Evolutionary conservation across 495 filamentous ascomycete genomes (phyloP).

Genomic region (Amphirosellinia nigrospora): DNA sequence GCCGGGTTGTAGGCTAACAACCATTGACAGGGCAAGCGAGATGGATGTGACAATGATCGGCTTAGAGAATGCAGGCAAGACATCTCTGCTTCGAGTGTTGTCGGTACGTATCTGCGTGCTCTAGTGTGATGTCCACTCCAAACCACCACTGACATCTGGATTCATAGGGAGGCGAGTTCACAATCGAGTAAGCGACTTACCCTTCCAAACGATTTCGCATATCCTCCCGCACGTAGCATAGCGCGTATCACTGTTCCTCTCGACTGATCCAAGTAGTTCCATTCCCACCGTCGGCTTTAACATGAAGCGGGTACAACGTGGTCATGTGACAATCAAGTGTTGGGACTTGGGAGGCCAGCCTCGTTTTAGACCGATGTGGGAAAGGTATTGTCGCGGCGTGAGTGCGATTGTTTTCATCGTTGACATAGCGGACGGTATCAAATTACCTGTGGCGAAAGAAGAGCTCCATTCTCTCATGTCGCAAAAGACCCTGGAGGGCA

Average conservation of each 20-base stretch:
- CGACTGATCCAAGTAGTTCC: constrained; percentile 65
- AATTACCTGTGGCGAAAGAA: constrained; percentile 86
- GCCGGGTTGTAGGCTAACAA: constrained; percentile 25
- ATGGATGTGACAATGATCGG: constrained; percentile 99
- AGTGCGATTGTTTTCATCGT: constrained; percentile 99
- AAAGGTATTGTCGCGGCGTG: constrained; percentile 95
- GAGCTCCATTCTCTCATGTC: constrained; percentile 89
- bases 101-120: constrained; percentile 68
- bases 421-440: constrained; percentile 81
- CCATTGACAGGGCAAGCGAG: constrained; percentile 81
- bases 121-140: constrained; percentile 19
- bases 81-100: constrained; percentile 88
- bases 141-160: constrained; percentile 32
- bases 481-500: constrained; percentile 84
- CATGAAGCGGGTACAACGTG: constrained; percentile 97
- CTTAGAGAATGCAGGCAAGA: constrained; percentile 97
- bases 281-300: constrained; percentile 99
- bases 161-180: constrained; percentile 92
- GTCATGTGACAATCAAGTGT: constrained; percentile 98
- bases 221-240: constrained; percentile 13
- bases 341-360: constrained; percentile 99
- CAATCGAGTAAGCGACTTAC: constrained; percentile 83
- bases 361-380: constrained; percentile 98
- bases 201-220: constrained; percentile 13
- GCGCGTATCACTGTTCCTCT: constrained; percentile 9